Base-by-base conservation (phyloP, 768 basidiomycete species). In the Lentinula raphanica region DNA sequence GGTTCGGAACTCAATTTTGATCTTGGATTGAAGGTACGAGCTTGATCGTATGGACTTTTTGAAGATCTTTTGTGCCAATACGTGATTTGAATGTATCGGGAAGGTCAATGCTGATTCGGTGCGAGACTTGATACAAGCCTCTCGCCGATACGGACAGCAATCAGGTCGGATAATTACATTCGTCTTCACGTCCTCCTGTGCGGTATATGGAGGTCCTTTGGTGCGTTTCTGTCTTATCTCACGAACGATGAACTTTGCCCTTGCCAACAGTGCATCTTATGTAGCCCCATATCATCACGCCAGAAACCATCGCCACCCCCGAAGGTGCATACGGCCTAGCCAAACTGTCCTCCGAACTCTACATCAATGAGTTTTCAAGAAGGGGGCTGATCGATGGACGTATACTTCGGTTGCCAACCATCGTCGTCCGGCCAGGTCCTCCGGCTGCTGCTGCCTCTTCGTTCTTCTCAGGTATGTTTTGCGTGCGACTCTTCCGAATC, bases 71-170 rank as follows among this genome's bases (percentile, higher is more conserved):
- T n/a, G n/a, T n/a, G n/a, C n/a, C n/a, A n/a, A n/a, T n/a, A n/a
- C n/a, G n/a, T n/a, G n/a, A n/a, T n/a, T n/a, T n/a, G n/a, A 48
- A 13, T 15, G 12, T 65, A 54, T 28, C n/a, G n/a, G n/a, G n/a
- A n/a, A 79, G 75, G 79, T 85, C 59, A 85, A 85, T 66, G 63
- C 83, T 54, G 82, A 83, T 64, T 84, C 84, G 21, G 77, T 83
- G 32, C 77, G 82, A 35, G 62, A 67, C 4, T 62, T 78, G 25
- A 69, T 79, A 2, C 74, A 79, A 40, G 67, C 70, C 5, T 66
- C 77, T 3, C 72, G 76, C 21, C 62, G 63, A 42, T 66, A 71
- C 50, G 62, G 67, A 36, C 46, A 59, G 38, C 23, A 53, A 21
- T 19, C 60, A 45, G 64, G 56, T 31, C 48, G 60, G 12, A 64